phyloP scores from a whole-genome alignment of 495 filamentous ascomycete genomes.

The Penicillium maclennaniae region DNA sequence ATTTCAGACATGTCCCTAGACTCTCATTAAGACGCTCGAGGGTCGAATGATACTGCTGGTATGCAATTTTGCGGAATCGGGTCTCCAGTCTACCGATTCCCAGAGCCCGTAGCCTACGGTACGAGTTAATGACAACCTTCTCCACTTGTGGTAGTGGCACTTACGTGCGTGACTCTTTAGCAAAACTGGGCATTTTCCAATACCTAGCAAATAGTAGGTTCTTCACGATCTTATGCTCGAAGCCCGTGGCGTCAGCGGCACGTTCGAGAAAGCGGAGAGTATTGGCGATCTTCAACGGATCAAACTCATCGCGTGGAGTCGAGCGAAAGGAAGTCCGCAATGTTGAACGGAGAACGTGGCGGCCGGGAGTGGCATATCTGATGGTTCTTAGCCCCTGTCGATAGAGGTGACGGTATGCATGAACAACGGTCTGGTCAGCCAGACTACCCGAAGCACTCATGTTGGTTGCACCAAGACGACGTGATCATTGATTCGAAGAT shows the following conservation, averaged over 20 bases:
- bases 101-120: slow-evolving; percentile 29
- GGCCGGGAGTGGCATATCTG: slow-evolving; percentile 73
- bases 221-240: slow-evolving; percentile 79
- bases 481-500: neutral
- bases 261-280: slow-evolving; percentile 74
- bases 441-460: slow-evolving; percentile 15
- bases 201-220: slow-evolving; percentile 63
- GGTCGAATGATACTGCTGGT: slow-evolving; percentile 61
- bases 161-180: slow-evolving; percentile 36
- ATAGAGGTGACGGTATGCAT: slow-evolving; percentile 78
- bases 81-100: slow-evolving; percentile 26
- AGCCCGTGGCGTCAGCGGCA: slow-evolving; percentile 59
- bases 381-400: slow-evolving; percentile 71
- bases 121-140: slow-evolving; percentile 18
- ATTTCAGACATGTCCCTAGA: slow-evolving; percentile 64
- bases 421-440: slow-evolving; percentile 47
- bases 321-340: slow-evolving; percentile 71
- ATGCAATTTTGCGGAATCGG: slow-evolving; percentile 35
- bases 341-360: slow-evolving; percentile 59
- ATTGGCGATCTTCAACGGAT: slow-evolving; percentile 58
- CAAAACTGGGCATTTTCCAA: slow-evolving; percentile 47
- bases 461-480: neutral
- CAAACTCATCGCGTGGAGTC: slow-evolving; percentile 46
- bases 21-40: slow-evolving; percentile 69
- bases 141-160: slow-evolving; percentile 12